phyloP scores from a whole-genome alignment of 768 basidiomycete species.

The Royoungia palumana region DNA sequence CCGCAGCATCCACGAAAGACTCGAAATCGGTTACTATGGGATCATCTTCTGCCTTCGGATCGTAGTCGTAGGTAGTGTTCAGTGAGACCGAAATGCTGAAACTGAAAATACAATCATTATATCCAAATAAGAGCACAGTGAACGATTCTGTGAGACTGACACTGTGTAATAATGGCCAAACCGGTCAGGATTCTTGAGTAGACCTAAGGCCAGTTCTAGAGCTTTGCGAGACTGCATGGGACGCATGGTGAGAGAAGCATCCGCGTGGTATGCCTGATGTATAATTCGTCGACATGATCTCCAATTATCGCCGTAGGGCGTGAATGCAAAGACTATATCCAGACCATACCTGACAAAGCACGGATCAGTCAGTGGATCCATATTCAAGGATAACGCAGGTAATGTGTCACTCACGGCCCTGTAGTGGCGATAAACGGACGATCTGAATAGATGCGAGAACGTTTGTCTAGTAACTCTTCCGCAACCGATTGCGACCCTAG shows the following conservation, averaged over 20 bases:
- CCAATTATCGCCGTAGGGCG: conserved; percentile 10
- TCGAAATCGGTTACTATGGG: conserved; percentile 1
- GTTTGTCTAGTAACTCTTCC: too few relatives aligned
- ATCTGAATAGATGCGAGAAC: too few relatives aligned
- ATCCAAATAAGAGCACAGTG: too few relatives aligned
- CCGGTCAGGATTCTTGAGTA: neutral
- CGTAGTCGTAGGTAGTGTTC: conserved; percentile 7
- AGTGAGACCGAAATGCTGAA: conserved; percentile 2
- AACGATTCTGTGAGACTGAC: neutral
- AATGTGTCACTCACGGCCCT: too few relatives aligned
- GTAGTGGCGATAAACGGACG: too few relatives aligned
- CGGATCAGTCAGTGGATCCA: too few relatives aligned
- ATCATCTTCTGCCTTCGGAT: conserved; percentile 1
- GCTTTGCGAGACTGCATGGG: conserved; percentile 8
- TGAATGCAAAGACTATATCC: conserved; percentile 2
- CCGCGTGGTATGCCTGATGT: conserved; percentile 7
- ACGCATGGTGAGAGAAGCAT: neutral
- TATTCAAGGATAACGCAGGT: too few relatives aligned
- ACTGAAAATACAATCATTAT: neutral
- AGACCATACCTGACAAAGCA: conserved; percentile 7
- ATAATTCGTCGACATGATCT: conserved; percentile 7
- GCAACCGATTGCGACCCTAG: too few relatives aligned
- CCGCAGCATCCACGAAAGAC: neutral
- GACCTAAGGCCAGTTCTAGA: neutral
- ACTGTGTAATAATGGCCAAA: neutral